Evolutionary conservation across 1,139 yeast genomes (phyloP).

Genomic region (Taphrina communis): DNA sequence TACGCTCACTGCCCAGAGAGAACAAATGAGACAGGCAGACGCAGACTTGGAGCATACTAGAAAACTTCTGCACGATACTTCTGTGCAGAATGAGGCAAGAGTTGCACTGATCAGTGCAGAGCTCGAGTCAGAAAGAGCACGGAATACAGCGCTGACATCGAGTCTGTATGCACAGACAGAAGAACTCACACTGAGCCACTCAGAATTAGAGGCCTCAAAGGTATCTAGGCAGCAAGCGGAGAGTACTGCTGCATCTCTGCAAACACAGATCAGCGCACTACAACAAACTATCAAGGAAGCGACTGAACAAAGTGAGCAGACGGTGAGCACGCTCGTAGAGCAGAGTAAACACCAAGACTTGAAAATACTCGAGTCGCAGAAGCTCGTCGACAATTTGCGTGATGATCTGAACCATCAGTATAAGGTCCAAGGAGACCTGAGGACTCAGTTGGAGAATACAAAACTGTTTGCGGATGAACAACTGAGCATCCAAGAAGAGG

Average conservation of each 20-base stretch:
- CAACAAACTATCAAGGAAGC: neutral
- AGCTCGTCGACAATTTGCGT: neutral
- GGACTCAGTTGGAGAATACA: slow-evolving; percentile 4
- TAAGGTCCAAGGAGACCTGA: neutral
- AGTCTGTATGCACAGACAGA: neutral
- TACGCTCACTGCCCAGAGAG: neutral
- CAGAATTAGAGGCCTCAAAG: neutral
- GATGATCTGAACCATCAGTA: neutral
- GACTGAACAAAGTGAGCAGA: neutral
- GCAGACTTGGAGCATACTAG: neutral
- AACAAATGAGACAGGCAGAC: neutral
- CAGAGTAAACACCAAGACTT: neutral
- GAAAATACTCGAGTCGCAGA: neutral
- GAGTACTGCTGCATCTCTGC: neutral
- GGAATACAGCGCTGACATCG: neutral
- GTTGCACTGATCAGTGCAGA: neutral
- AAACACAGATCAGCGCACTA: neutral
- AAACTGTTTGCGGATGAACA: slow-evolving; percentile 28
- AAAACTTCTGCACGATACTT: neutral
- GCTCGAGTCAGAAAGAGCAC: neutral
- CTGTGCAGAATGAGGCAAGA: neutral
- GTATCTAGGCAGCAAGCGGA: neutral
- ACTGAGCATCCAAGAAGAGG: slow-evolving; percentile 18
- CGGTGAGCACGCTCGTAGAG: neutral
- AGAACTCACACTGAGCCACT: neutral